Base-by-base conservation (phyloP, 352 stramenopile species). In the Phytophthora europaea region DNA sequence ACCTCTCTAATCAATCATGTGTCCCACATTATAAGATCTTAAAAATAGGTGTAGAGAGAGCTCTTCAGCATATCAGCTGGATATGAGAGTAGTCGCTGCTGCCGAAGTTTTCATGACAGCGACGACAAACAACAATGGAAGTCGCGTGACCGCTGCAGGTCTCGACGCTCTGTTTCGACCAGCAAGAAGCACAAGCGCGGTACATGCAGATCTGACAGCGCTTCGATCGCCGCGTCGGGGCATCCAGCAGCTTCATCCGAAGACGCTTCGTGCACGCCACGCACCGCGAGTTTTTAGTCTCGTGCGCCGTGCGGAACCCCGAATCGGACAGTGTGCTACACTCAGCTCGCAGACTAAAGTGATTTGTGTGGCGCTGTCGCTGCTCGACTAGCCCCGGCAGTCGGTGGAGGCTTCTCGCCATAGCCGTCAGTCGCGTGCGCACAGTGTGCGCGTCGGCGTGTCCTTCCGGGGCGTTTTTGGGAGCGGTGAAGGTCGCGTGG, bases 181-280 rank as follows among this genome's bases (percentile, higher is more conserved):
- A 82, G 51, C 81, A 89, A 36, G 65, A 76, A 20, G 78, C 66
- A 36, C 81, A 89, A 15, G 82, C 75, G 13, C 72, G 69, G 61
- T 87, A 85, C 56, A 73, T 67, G 70, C 81, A 89, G 1, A 89
- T 73, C 16, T 84, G 62, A n/a, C 81, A 89, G 9, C 79, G 77
- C 23, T 79, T 79, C 9, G 70, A 78, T 33, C 67, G 67, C 16
- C 72, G 67, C 18, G 73, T 80, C 23, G 74, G 75, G 13, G 73
- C 52, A 23, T 74, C 58, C 22, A 86, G 53, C 13, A 89, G 15
- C 20, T 69, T 74, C 38, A 89, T 63, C 2, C 74, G 65, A 52
- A 78, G 63, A 7, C 69, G 71, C 60, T 82, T 85, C n/a, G 82
- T 84, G 51, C 82, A 89, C 33, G 71, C 78, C 43, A 83, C 76